Evolutionary conservation across 129 eudicot genomes (phyloP).

Genomic region (Flaveria sonorensis): DNA sequence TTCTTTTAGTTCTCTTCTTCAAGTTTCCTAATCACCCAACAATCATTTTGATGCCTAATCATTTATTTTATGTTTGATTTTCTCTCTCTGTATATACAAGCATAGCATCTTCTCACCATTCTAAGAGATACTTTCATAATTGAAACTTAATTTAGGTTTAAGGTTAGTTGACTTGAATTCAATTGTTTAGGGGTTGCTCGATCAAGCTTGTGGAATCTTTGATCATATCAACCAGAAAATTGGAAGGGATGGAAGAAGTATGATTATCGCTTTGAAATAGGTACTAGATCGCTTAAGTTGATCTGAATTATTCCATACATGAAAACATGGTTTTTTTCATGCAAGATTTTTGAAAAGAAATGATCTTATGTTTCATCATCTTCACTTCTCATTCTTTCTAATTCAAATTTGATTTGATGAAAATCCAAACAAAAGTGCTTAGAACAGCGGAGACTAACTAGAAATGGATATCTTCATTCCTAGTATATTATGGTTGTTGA

Average conservation of each 20-base stretch:
- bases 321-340: slow-evolving; percentile 9
- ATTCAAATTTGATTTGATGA: slow-evolving; percentile 6
- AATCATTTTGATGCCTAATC: slow-evolving; percentile 18
- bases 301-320: background rate
- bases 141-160: background rate
- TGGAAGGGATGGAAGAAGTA: slow-evolving; percentile 27
- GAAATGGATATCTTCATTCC: background rate
- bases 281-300: slow-evolving; percentile 25
- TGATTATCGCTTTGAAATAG: slow-evolving; percentile 20
- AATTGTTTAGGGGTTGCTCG: slow-evolving; percentile 35
- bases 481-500: no score
- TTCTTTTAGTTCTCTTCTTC: slow-evolving; percentile 14
- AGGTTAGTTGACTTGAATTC: slow-evolving; percentile 27
- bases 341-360: slow-evolving; percentile 10
- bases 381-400: slow-evolving; percentile 5
- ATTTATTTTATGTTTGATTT: background rate
- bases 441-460: slow-evolving; percentile 13
- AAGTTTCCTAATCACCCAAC: slow-evolving; percentile 28
- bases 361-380: slow-evolving; percentile 11
- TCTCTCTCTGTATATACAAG: background rate
- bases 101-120: slow-evolving; percentile 24
- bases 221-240: slow-evolving; percentile 16
- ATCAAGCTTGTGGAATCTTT: slow-evolving; percentile 20
- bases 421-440: background rate
- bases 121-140: background rate